Evolutionary conservation across 1,284 basidiomycete species (phyloP).

Genomic region (Wallemia ichthyophaga): DNA sequence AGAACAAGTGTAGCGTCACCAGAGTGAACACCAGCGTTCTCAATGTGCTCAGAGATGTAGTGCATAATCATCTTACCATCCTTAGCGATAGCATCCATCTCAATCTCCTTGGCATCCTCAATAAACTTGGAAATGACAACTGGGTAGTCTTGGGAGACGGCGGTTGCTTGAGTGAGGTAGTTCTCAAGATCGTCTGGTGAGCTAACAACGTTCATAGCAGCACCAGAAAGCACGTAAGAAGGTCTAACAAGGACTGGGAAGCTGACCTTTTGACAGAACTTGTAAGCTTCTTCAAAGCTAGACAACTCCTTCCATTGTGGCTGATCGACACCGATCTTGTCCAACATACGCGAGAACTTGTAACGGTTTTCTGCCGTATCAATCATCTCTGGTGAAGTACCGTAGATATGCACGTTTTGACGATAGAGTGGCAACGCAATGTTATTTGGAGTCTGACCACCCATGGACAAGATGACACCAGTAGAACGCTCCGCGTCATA

Average conservation of each 20-base stretch:
- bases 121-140: conserved; percentile 98
- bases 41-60: conserved; percentile 96
- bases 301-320: conserved; percentile 91
- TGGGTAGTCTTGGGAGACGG: conserved; percentile 85
- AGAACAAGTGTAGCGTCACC: conserved; percentile 94
- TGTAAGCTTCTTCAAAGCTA: conserved; percentile 55
- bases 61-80: conserved; percentile 98
- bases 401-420: conserved; percentile 91
- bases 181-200: conserved; percentile 65
- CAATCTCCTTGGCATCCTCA: conserved; percentile 96
- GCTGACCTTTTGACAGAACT: conserved; percentile 66
- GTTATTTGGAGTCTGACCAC: conserved; percentile 94
- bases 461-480: conserved; percentile 89
- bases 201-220: conserved; percentile 97
- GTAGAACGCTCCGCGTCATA: conserved; percentile 70
- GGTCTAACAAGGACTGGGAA: conserved; percentile 91
- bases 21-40: conserved; percentile 93
- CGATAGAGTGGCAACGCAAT: conserved; percentile 78
- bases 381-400: conserved; percentile 97
- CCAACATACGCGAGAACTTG: conserved; percentile 94
- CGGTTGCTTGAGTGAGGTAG: conserved; percentile 83
- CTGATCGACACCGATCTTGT: conserved; percentile 93
- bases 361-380: conserved; percentile 96
- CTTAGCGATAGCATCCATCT: conserved; percentile 95
- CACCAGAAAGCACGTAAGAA: conserved; percentile 90